phyloP scores from a whole-genome alignment of 345 rosid species.

The Dovyalis caffra region DNA sequence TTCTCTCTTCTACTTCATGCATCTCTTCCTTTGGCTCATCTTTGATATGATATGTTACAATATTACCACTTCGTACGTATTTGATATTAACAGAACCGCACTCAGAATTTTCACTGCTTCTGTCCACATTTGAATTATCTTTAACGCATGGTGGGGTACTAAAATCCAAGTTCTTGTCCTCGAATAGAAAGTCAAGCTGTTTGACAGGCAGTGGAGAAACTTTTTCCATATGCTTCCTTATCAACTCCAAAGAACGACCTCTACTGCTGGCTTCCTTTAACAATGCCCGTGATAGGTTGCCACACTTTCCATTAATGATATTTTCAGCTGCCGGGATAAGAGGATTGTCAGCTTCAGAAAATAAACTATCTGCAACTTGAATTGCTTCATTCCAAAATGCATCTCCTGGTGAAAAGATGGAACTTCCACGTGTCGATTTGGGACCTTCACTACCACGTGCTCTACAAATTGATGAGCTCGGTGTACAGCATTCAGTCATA shows the following conservation, averaged over 20 bases:
- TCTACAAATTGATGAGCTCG: conserved; percentile 51
- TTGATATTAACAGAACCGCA: conserved; percentile 28
- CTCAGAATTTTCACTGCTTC: conserved; percentile 36
- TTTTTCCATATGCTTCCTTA: conserved; percentile 41
- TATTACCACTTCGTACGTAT: conserved; percentile 25
- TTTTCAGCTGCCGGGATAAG: conserved; percentile 29
- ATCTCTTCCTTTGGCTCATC: conserved; percentile 31
- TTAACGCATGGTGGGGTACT: conserved; percentile 20
- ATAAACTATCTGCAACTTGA: conserved; percentile 83
- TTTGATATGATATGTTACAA: conserved; percentile 13
- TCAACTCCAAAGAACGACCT: conserved; percentile 39
- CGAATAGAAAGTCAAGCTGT: conserved; percentile 71
- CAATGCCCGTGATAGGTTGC: conserved; percentile 33
- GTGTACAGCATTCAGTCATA: conserved; percentile 53
- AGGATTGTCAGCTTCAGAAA: conserved; percentile 36
- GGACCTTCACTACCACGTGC: conserved; percentile 52
- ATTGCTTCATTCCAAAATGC: conserved; percentile 97
- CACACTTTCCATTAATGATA: conserved; percentile 26
- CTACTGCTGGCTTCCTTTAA: conserved; percentile 46
- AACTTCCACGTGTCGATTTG: conserved; percentile 75
- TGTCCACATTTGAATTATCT: conserved; percentile 22
- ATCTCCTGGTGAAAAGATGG: conserved; percentile 93
- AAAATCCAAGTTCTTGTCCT: conserved; percentile 52
- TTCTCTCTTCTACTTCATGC: conserved; percentile 25
- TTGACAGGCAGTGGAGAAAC: conserved; percentile 74